Percentiles rank a stretch among this genome's conserved stretches.
phyloP scores from a whole-genome alignment of 345 rosid genomes.

The Salix arbutifolia region DNA sequence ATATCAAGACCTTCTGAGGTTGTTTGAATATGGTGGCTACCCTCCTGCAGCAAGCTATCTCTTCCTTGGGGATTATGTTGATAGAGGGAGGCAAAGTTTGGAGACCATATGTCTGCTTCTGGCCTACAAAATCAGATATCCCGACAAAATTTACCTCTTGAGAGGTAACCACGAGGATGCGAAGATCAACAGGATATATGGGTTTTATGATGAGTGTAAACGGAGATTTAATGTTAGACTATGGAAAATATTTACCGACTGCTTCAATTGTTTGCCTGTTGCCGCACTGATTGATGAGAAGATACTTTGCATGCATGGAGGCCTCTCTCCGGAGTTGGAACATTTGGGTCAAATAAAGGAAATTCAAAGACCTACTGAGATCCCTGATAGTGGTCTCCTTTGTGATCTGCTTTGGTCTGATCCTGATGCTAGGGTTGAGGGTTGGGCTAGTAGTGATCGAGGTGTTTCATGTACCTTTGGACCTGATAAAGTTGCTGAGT shows the following conservation, averaged over 20 bases:
- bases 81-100: conserved; percentile 95
- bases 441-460: conserved; percentile 87
- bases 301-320: conserved; percentile 98
- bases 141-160: conserved; percentile 61
- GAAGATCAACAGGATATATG: conserved; percentile 89
- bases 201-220: conserved; percentile 98
- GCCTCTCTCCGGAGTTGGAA: conserved; percentile 78
- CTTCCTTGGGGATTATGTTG: conserved; percentile 95
- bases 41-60: conserved; percentile 89
- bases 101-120: conserved; percentile 94
- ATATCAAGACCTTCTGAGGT: conserved; percentile 83
- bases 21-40: conserved; percentile 81
- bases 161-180: conserved; percentile 99
- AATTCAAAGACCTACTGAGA: conserved; percentile 77
- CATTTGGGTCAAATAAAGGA: conserved; percentile 69
- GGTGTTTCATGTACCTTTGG: conserved; percentile 95
- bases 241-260: conserved; percentile 91
- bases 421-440: conserved; percentile 64
- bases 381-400: conserved; percentile 88
- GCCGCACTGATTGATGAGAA: conserved; percentile 85
- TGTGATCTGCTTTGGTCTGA: conserved; percentile 99
- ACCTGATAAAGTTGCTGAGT: conserved; percentile 71
- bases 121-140: conserved; percentile 88
- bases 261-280: conserved; percentile 90
- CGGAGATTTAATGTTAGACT: conserved; percentile 90